Evolutionary conservation across 176 grass and related monocot species (phyloP).

Genomic region (Secale cereale): DNA sequence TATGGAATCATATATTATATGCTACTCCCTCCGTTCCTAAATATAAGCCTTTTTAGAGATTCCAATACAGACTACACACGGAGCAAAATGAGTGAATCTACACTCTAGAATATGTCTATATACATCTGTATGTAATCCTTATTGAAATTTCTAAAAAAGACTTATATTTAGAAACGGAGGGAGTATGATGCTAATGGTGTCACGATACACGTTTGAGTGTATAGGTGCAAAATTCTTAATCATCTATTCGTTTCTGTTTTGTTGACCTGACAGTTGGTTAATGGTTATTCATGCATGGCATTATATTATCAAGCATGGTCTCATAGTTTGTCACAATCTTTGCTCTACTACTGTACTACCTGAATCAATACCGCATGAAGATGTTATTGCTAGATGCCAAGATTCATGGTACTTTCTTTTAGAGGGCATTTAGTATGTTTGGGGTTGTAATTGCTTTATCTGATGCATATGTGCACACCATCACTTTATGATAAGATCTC

Average conservation of each 20-base stretch:
- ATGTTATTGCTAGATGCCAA: background rate
- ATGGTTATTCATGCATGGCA: conserved; percentile 3
- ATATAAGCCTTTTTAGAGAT: no score
- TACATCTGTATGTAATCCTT: no score
- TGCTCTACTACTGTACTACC: background rate
- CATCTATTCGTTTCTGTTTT: background rate
- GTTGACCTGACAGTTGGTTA: background rate
- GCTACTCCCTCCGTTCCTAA: background rate
- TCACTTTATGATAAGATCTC: background rate
- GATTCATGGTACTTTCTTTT: background rate
- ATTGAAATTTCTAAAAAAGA: no score
- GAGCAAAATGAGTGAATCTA: no score
- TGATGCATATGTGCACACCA: background rate
- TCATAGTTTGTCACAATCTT: background rate
- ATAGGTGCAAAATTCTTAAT: background rate
- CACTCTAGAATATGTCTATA: no score
- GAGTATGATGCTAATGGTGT: background rate
- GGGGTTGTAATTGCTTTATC: background rate
- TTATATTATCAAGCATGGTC: background rate
- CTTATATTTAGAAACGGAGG: no score
- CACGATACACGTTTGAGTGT: background rate
- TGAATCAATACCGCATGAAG: background rate
- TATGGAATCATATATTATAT: background rate
- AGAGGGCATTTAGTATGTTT: background rate
- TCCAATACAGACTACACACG: no score